Evolutionary conservation across 1,139 yeast species (phyloP).

Genomic region (Suhomyces wounanorum): DNA sequence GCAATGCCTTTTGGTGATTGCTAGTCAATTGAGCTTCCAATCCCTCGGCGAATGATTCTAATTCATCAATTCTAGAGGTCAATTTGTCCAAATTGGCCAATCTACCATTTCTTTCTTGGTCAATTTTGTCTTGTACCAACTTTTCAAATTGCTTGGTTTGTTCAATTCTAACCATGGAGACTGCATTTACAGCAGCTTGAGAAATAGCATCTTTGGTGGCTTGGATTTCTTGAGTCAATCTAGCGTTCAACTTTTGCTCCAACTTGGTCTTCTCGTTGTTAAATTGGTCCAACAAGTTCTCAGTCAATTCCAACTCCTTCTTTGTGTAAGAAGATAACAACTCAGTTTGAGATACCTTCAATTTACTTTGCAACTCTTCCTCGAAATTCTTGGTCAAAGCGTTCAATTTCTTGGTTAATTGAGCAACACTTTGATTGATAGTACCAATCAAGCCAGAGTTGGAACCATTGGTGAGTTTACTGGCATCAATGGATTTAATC

Average conservation of each 20-base stretch:
- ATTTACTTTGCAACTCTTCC: slow-evolving; percentile 39
- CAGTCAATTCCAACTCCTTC: slow-evolving; percentile 54
- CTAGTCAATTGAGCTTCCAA: slow-evolving; percentile 59
- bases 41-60: slow-evolving; percentile 60
- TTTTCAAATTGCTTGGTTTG: slow-evolving; percentile 73
- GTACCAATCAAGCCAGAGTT: slow-evolving; percentile 33
- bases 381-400: slow-evolving; percentile 44
- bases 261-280: slow-evolving; percentile 60
- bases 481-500: slow-evolving; percentile 50
- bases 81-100: slow-evolving; percentile 68
- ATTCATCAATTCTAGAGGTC: slow-evolving; percentile 53
- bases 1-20: slow-evolving; percentile 56
- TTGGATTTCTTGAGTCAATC: slow-evolving; percentile 65
- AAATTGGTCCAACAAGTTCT: slow-evolving; percentile 50
- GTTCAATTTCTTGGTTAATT: slow-evolving; percentile 36
- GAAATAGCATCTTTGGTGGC: slow-evolving; percentile 69
- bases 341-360: slow-evolving; percentile 48
- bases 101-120: slow-evolving; percentile 80
- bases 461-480: slow-evolving; percentile 27
- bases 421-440: slow-evolving; percentile 35
- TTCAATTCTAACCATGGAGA: slow-evolving; percentile 68
- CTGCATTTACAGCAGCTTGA: slow-evolving; percentile 76
- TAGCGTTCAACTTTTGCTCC: slow-evolving; percentile 60
- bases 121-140: slow-evolving; percentile 64
- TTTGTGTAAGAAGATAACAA: slow-evolving; percentile 59